Evolutionary conservation across 805 yeast species (phyloP).

Genomic region (Yarrowia osloensis): DNA sequence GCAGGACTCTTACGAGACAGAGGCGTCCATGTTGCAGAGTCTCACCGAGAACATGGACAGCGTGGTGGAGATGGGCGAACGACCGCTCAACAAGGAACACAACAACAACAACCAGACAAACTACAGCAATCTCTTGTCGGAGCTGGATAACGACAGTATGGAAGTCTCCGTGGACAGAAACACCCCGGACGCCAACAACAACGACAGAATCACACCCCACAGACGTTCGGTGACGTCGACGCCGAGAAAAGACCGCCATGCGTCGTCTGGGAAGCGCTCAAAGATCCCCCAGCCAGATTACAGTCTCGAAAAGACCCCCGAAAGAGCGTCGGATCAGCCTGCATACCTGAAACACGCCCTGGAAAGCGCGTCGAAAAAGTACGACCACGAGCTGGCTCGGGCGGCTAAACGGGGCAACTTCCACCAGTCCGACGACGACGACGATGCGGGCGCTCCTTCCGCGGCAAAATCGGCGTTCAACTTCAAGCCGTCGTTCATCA

Average conservation of each 20-base stretch:
- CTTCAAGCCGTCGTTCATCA: constrained; percentile 8
- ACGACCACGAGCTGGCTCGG: constrained; percentile 15
- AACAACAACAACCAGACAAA: background rate
- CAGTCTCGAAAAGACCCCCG: constrained; percentile 4
- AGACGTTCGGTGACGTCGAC: background rate
- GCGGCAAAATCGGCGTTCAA: background rate
- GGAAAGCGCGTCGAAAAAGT: constrained; percentile 2
- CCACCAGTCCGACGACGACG: background rate
- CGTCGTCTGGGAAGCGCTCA: background rate
- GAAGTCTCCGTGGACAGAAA: background rate
- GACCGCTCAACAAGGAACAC: background rate
- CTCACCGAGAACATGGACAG: background rate
- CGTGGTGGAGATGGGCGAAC: background rate
- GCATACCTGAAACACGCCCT: constrained; percentile 26
- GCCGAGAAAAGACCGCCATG: constrained; percentile 22
- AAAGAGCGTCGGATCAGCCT: background rate
- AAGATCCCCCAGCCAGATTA: constrained; percentile 1
- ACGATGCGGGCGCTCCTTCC: background rate
- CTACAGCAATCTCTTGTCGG: background rate
- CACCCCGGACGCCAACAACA: background rate
- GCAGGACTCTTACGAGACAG: constrained; percentile 33
- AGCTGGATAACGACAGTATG: background rate
- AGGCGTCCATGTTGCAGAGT: background rate
- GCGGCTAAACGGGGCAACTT: constrained; percentile 17
- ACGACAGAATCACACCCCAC: background rate